phyloP scores from a whole-genome alignment of 1,139 yeast genomes.

The Kluyveromyces sp. region DNA sequence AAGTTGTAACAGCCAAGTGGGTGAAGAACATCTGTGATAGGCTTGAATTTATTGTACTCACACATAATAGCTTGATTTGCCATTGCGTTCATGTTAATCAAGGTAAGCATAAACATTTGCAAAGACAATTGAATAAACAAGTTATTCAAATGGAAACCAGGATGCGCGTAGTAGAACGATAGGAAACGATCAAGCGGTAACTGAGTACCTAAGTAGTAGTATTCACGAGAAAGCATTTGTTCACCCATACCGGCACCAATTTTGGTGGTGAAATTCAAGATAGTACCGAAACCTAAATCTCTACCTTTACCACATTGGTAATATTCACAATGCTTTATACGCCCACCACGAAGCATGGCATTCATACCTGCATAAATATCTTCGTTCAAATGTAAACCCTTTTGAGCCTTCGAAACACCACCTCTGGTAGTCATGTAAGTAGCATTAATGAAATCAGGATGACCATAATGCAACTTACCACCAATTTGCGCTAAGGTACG shows the following conservation, averaged over 20 bases:
- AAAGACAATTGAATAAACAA: slow-evolving; percentile 91
- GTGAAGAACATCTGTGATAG: slow-evolving; percentile 73
- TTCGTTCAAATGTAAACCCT: slow-evolving; percentile 96
- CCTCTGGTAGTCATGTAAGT: slow-evolving; percentile 96
- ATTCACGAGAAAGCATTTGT: slow-evolving; percentile 97
- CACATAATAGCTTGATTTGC: slow-evolving; percentile 88
- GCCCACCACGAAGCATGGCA: slow-evolving; percentile 95
- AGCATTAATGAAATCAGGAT: slow-evolving; percentile 96
- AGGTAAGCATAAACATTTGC: slow-evolving; percentile 84
- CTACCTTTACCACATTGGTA: slow-evolving; percentile 99
- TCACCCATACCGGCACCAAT: slow-evolving; percentile 99
- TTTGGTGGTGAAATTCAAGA: slow-evolving; percentile 96
- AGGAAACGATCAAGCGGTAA: slow-evolving; percentile 94
- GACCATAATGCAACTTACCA: slow-evolving; percentile 98
- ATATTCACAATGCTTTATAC: slow-evolving; percentile 98
- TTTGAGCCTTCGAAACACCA: slow-evolving; percentile 98
- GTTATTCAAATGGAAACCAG: slow-evolving; percentile 98
- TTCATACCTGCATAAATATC: slow-evolving; percentile 99
- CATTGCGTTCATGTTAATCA: slow-evolving; percentile 85
- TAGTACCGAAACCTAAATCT: slow-evolving; percentile 98
- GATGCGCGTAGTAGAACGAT: slow-evolving; percentile 96
- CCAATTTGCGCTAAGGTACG: slow-evolving; percentile 98
- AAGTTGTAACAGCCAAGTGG: slow-evolving; percentile 95
- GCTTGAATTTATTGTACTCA: slow-evolving; percentile 73
- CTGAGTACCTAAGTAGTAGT: slow-evolving; percentile 95